Base-by-base conservation (phyloP, 495 filamentous ascomycete species). In the Xylona heveae region DNA sequence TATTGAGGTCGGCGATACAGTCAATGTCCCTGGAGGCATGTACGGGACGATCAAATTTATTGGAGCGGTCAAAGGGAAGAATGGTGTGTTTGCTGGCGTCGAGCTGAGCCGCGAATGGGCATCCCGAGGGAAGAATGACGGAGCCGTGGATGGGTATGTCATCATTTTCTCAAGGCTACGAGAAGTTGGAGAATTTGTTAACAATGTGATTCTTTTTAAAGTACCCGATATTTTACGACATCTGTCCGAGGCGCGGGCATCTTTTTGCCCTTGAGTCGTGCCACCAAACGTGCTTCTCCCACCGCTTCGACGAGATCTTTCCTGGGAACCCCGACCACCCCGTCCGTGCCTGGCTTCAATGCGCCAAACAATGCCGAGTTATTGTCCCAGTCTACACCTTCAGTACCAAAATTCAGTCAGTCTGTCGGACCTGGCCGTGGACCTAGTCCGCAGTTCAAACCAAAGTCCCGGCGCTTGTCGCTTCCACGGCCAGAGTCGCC, bases 1-100 rank as follows among this genome's bases (percentile, higher is more conserved):
- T 24, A 56, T 90, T 39, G 63, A 74, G 42, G 64, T 94, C 23
- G 90, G 90, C 27, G 90, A 95, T 48, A 54, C 64, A 33, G 88
- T 99, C 32, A 84, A 95, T 38, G 85, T 94, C 31, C 88, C 88
- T 4, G 90, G 88, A 6, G 82, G 73, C 43, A 94, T 99, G 85
- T 58, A 74, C 41, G 88, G 88, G 16, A 77, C 68, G 16, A 68
- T 99, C 34, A 82, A 77, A 50, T 99, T 85, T 47, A 59, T 99
- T 38, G 88, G 88, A 3, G 56, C 57, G 23, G 84, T 99, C 20
- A 67, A 71, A 30, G 85, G 84, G 34, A 92, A 92, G 58, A 79
- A 77, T 31, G 88, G 88, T 24, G 64, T 67, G 8, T 99, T 95
- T 59, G 83, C 77, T 17, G 88, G 88, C n/a, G 80, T 99, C 27